phyloP scores from a whole-genome alignment of 225 moss, liverwort and hornwort species.

The Neckera pumila region DNA sequence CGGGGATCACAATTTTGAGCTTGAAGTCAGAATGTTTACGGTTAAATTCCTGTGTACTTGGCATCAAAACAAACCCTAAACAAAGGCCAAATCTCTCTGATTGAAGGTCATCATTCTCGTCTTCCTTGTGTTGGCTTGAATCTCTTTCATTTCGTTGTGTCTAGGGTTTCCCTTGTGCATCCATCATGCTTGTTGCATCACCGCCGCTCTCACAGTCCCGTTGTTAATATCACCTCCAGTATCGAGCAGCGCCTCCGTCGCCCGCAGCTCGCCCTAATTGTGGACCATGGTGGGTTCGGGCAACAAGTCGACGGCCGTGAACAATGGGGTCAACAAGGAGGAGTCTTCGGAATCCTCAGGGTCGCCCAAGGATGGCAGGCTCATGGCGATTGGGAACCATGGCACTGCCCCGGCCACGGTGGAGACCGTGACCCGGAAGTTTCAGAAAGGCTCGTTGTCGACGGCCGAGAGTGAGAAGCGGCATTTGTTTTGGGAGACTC shows the following conservation, averaged over 20 bases:
- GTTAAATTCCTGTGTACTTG: no score
- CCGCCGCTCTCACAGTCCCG: neutral
- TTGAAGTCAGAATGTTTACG: no score
- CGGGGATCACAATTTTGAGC: no score
- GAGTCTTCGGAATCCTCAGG: neutral
- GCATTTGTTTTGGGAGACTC: constrained; percentile 93
- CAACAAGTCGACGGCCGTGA: constrained; percentile 1
- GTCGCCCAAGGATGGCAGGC: constrained; percentile 15
- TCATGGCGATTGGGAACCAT: constrained; percentile 24
- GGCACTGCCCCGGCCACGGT: neutral
- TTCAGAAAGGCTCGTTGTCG: constrained; percentile 35
- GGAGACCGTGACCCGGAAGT: constrained; percentile 46
- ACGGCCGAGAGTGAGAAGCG: constrained; percentile 64
- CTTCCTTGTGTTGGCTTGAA: neutral
- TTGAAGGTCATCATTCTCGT: neutral
- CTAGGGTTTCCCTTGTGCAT: neutral
- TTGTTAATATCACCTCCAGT: neutral
- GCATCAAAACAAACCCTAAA: no score
- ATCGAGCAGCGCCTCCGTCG: neutral
- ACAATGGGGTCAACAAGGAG: neutral
- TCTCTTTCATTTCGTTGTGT: neutral
- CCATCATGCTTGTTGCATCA: neutral
- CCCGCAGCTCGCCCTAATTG: neutral
- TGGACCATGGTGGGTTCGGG: constrained; percentile 24
- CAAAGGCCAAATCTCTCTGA: no score